Evolutionary conservation across 768 basidiomycete genomes (phyloP), one percentile per base, ranked within the genome.

Genomic region (Auricularia sp.): DNA sequence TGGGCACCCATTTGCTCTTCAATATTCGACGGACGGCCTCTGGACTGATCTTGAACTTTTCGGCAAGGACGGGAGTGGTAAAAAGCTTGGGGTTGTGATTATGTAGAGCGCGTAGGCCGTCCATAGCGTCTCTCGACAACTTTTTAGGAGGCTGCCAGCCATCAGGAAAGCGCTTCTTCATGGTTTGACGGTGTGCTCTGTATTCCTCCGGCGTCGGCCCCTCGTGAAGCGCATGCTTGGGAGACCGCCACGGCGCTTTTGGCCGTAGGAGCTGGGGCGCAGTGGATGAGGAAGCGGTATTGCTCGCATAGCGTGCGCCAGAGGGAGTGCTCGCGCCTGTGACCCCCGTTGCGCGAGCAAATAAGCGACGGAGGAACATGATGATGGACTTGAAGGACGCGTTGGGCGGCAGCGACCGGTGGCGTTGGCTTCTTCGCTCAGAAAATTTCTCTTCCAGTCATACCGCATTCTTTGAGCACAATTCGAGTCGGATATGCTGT

Each of bases 71-170:
- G 34, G 84, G 80, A 13, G 86, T 87, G 42, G 80, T 82, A 76
- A 88, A 92, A 59, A 75, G 82, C 61, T 77, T 79, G 7, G 86
- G 85, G 70, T 93, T 85, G 56, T 85, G 72, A 47, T 75, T 75
- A 72, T 92, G 82, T 64, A 94, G 78, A 58, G 83, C 79, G 45
- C 88, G 83, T 65, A 94, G 74, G 16, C 87, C 85, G 67, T 88
- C 86, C 91, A 94, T 94, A 42, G 91, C 90, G 69, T 89, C 87
- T 64, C 89, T 82, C 14, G 90, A 90, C 63, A 94, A 72, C 72
- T 90, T 91, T 70, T 85, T 86, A 65, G 88, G 87, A 33, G 92
- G 92, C 62, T 79, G 77, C 92, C 92, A 94, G 18, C 71, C 70
- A 2, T 59, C 56, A 1, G 56, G 56, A 35, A 59, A 59, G 8